Base-by-base conservation (phyloP, 768 basidiomycete genomes). In the Phaeotremella fagi region DNA sequence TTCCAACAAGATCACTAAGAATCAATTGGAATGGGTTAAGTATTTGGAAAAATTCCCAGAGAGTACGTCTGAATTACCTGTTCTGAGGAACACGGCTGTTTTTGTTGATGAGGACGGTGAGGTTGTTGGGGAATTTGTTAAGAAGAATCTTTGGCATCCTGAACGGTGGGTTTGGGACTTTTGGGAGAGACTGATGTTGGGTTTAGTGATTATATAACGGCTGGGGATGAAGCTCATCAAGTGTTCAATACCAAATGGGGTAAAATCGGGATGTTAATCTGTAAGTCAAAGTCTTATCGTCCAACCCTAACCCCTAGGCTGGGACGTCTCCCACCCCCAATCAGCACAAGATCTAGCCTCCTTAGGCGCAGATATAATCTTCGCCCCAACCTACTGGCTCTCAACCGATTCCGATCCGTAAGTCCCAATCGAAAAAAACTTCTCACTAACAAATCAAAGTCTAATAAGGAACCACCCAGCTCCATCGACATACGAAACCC, bases 1-100 rank as follows among this genome's bases (percentile, higher is more conserved):
- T 18, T 94, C 50, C 80, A 92, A 2, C 25, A 18, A 28, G 24
- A 11, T 90, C 90, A 66, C 80, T 92, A 29, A 83, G 84, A 0
- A 91, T 92, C 68, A 86, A 86, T 65, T 36, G 3, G 55, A 53
- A 42, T 65, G 63, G 63, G 57, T 45, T 12, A 55, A 56, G n/a
- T 64, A 57, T 36, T 37, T 67, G 7, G 16, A 61, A 20, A 15
- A 41, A 14, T 28, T 52, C 27, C 59, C 50, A 2, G 11, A 42
- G 12, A 50, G 52, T 4, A 43, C 36, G 24, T 11, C 36, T 4
- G 27, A 28, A 23, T n/a, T 27, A 3, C 42, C 50, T 4, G 22
- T 44, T 29, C 23, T 57, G 33, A 28, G 16, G 28, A 64, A 64
- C 24, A 56, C 55, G 14, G 63, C 63, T 9, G 60, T 58, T 50